phyloP scores from a whole-genome alignment of 768 basidiomycete species.

The Pleurotus tuber-regium region DNA sequence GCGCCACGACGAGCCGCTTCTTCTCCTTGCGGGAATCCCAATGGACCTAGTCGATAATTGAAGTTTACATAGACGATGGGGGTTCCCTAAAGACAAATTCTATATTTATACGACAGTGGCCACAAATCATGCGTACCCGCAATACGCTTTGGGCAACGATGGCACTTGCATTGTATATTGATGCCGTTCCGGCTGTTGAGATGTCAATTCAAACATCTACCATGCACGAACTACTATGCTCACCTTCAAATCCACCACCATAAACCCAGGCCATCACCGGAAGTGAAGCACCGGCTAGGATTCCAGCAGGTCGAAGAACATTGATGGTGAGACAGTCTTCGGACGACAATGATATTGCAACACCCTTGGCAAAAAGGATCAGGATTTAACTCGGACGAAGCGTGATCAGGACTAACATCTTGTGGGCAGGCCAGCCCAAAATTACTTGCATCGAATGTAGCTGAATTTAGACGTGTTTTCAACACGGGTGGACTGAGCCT shows the following conservation, averaged over 20 bases:
- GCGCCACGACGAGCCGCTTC: conserved; percentile 33
- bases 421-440: conserved; percentile 26
- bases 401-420: conserved; percentile 7
- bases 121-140: conserved; percentile 3
- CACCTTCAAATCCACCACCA: conserved; percentile 18
- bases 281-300: conserved; percentile 18
- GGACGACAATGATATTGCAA: conserved; percentile 19
- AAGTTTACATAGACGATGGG: conserved; percentile 46
- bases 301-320: conserved; percentile 35
- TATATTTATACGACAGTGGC: too few species aligned
- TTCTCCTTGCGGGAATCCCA: conserved; percentile 43
- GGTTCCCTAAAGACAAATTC: conserved; percentile 23
- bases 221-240: not conserved
- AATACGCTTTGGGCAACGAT: conserved; percentile 26
- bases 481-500: conserved; percentile 46
- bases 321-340: conserved; percentile 50
- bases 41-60: conserved; percentile 45
- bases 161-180: conserved; percentile 28
- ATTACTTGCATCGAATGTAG: conserved; percentile 22
- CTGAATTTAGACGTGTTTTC: conserved; percentile 27
- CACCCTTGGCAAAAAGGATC: not conserved
- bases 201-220: not conserved
- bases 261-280: conserved; percentile 45
- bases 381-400: not conserved
- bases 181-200: conserved; percentile 11